Percentiles rank a stretch among this genome's conserved stretches.
Conservation (phyloP, 306 rosid genomes). For the Prunus campanulata region DNA sequence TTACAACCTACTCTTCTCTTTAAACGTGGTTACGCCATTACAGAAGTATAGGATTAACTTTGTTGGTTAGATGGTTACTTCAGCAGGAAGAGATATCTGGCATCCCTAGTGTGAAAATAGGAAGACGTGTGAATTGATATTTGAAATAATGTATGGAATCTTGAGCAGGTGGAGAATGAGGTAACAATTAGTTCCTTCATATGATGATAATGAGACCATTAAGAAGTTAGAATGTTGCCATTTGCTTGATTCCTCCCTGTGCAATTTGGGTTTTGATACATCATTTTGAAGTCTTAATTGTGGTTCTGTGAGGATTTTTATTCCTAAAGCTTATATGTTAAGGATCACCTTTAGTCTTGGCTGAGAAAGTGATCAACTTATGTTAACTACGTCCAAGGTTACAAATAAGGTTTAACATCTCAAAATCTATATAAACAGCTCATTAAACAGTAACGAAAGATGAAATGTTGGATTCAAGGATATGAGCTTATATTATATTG, state of each 20-base stretch:
- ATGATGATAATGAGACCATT: not conserved
- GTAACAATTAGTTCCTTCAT: not conserved
- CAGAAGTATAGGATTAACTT: not conserved
- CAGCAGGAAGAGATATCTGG: not conserved
- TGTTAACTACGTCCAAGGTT: not conserved
- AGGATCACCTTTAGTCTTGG: not conserved
- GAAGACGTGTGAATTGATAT: not conserved
- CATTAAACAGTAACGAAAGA: not conserved
- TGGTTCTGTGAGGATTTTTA: not conserved
- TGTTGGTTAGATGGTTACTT: not conserved
- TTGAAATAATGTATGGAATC: not conserved
- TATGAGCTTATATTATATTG: not conserved
- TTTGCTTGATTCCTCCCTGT: not conserved
- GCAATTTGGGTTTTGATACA: slow-evolving; percentile 2
- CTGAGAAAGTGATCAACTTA: not conserved
- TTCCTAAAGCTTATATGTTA: not conserved
- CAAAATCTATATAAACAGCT: not conserved
- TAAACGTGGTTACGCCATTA: not conserved
- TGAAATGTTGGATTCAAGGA: not conserved
- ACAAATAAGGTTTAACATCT: not conserved
- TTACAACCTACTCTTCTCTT: not conserved
- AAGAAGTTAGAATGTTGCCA: not conserved
- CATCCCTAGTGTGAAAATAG: not conserved
- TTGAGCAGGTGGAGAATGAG: not conserved
- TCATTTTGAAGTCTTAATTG: not conserved